Evolutionary conservation across 2,329 filamentous ascomycete genomes (phyloP), one percentile per base, ranked within the genome.

Genomic region (Verticillium albo-atrum): DNA sequence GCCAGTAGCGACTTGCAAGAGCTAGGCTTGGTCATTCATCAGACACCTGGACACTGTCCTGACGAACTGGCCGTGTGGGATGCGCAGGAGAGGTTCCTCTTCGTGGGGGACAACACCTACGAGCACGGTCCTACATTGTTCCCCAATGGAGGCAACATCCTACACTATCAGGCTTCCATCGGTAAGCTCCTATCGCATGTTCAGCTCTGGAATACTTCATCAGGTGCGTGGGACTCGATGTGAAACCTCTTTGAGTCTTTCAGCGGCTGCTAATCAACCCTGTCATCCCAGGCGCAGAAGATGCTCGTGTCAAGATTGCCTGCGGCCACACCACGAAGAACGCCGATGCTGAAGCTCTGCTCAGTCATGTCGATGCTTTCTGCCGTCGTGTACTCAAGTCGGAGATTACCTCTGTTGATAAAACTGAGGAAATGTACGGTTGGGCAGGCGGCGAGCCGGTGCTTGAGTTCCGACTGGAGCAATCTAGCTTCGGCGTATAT

Each of bases 21-120:
- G 12, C 68, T 79, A 14, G 68, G 70, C 1, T 69, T 81, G 28
- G 72, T 70, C n/a, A 71, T 80, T 27, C 67, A 79, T 9, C 75
- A 80, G 23, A 75, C 76, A 0, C 77, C 78, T 2, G 79, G 79
- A 15, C 77, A 81, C 63, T 79, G 77, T 0, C 78, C 77, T 0
- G 77, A 80, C 60, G 71, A 74, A 15, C 62, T 80, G 2, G 76
- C 77, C 1, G 75, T 75, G 65, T 81, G 77, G 63, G 79, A 81
- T 55, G 65, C 71, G 10, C 65, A 71, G 1, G 77, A 80, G 61
- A 71, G 75, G 34, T 68, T 73, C 53, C 65, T 81, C 0, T 81
- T 75, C 57, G 75, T 79, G 5, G 79, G 79, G 6, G 79, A 82
- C 57, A 76, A 74, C 6, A 71, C 79, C 58, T 81, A 80, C 63